Evolutionary conservation across 2,329 filamentous ascomycete genomes (phyloP).

Genomic region (Stachybotrys chlorohalonatus): DNA sequence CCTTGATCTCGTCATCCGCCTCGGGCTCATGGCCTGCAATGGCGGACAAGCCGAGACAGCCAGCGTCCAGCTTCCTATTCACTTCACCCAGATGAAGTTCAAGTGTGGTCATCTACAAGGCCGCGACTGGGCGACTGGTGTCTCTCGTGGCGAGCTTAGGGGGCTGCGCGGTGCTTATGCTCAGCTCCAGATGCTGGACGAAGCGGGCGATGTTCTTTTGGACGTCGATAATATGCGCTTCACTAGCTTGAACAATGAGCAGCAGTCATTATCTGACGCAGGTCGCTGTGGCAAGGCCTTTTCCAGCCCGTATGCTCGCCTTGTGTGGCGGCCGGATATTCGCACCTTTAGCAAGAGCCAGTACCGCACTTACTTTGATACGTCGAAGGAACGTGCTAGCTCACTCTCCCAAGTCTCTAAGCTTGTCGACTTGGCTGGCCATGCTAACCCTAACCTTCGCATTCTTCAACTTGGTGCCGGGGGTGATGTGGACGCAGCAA

Average conservation of each 20-base stretch:
- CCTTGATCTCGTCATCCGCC: constrained; percentile 1
- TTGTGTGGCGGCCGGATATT: constrained; percentile 1
- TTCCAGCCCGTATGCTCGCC: neutral
- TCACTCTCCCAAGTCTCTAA: neutral
- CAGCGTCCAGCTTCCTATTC: neutral
- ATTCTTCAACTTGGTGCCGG: constrained; percentile 28
- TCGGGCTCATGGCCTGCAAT: neutral
- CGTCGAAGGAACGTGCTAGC: too few species aligned
- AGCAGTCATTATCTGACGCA: neutral
- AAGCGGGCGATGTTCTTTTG: neutral
- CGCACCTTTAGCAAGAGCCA: neutral
- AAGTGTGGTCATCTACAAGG: neutral
- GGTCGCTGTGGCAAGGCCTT: neutral
- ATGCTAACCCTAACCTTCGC: neutral
- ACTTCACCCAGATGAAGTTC: neutral
- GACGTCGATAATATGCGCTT: neutral
- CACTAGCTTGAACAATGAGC: neutral
- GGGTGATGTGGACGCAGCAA: constrained; percentile 18
- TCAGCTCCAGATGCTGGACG: too few species aligned
- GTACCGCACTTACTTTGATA: too few species aligned
- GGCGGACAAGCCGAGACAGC: constrained; percentile 1
- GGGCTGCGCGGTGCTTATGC: too few species aligned
- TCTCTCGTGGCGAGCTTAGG: neutral
- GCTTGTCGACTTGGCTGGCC: neutral
- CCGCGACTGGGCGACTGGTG: too few species aligned